Evolutionary conservation across 768 basidiomycete species (phyloP), one percentile per base, ranked within the genome.

Genomic region (Pleurotus citrinopileatus): DNA sequence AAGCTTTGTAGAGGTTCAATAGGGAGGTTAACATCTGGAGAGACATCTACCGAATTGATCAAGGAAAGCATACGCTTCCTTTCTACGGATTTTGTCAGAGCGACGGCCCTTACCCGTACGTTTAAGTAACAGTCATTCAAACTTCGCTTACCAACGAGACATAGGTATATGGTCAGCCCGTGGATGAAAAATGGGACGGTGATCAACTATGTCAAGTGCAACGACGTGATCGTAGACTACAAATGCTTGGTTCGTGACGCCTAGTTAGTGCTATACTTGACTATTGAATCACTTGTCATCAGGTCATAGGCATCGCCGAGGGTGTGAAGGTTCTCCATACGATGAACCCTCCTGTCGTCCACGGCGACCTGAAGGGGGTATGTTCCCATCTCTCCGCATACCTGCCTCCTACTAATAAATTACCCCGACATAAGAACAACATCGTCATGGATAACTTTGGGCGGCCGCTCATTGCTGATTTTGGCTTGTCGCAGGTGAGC

Each of bases 101-200:
- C n/a, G 80, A 82, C 56, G 79, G 80, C 0, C 82, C 81, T 15
- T 82, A 78, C 54, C 82, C 82, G 75, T 82, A 59, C 48, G 74
- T 60, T 36, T 52, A 20, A 2, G 5, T 50, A 10, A n/a, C 23
- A 28, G 1, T 25, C n/a, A 17, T 13, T 38, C 10, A n/a, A 9
- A 43, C 12, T 1, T 44, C 25, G 40, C 42, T 60, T 8, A 65
- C 26, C 6, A 45, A 19, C 20, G 15, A 19, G 28, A 8, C 42
- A 27, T 51, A 81, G 81, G 28, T 82, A 78, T 57, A 79, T 83
- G 67, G 74, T 83, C 36, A 81, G 77, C 58, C 82, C 81, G 20
- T 83, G 81, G 82, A 78, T 78, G 63, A 63, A 66, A 22, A 74
- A 82, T 48, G 82, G 82, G 29, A 77, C 73, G 42, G 76, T 75